Percentiles rank a stretch among this genome's conserved stretches.
phyloP scores from a whole-genome alignment of 2,329 filamentous ascomycete genomes.

The Clarireedia hainanense region DNA sequence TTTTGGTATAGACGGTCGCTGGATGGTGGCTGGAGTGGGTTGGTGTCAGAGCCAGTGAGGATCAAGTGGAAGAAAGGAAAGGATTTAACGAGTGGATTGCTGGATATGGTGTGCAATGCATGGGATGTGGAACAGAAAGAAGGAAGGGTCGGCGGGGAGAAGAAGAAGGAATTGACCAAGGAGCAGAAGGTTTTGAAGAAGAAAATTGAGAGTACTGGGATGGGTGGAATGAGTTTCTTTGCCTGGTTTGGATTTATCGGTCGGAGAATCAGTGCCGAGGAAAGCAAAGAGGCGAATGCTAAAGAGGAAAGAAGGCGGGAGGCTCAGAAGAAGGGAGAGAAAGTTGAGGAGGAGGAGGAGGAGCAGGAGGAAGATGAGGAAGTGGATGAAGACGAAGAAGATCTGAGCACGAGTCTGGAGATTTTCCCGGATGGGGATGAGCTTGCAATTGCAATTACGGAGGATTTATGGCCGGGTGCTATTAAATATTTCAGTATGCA shows the following conservation, averaged over 20 bases:
- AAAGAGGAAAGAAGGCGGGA: conserved; percentile 48
- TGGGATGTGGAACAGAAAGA: conserved; percentile 52
- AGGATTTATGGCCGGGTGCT: conserved; percentile 83
- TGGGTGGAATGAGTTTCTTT: conserved; percentile 73
- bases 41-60: conserved; percentile 81
- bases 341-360: conserved; percentile 19
- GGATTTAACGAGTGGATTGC: conserved; percentile 75
- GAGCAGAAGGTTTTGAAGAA: conserved; percentile 44
- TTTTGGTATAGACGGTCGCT: conserved; percentile 74
- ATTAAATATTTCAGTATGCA: conserved; percentile 83
- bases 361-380: conserved; percentile 40
- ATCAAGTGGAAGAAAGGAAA: conserved; percentile 83
- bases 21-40: conserved; percentile 57
- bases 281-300: conserved; percentile 55
- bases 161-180: conserved; percentile 32
- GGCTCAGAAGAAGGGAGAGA: conserved; percentile 32
- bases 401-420: conserved; percentile 63
- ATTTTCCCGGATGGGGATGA: conserved; percentile 85
- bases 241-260: conserved; percentile 79
- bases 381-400: conserved; percentile 42
- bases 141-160: conserved; percentile 26
- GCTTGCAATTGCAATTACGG: conserved; percentile 69
- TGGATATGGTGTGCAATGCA: conserved; percentile 63
- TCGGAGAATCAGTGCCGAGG: conserved; percentile 61
- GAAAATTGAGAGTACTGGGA: conserved; percentile 49